Evolutionary conservation across 2,329 filamentous ascomycete species (phyloP), one percentile per base, ranked within the genome.

Genomic region (Monosporascus sp.): DNA sequence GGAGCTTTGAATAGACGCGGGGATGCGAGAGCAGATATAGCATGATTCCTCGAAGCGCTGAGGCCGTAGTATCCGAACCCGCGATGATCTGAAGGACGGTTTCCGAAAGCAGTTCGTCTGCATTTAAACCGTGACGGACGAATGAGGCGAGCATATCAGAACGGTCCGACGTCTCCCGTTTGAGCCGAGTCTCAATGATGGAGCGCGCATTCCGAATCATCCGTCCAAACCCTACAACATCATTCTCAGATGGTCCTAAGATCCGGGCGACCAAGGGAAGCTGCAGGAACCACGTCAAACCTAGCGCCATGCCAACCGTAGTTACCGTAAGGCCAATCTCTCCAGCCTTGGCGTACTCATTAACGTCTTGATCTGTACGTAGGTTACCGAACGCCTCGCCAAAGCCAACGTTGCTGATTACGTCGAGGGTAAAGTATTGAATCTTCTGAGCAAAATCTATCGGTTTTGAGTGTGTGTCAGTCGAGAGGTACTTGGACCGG

Each of bases 31-130:
- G 70, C 44, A 81, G 61, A 59, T 75, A 75, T 26, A 78, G 72
- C 31, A 80, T 49, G 7, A 70, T 75, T 26, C 73, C 68, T 0
- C 75, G 72, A 1, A 84, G 68, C 0, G 74, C 75, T 0, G 73
- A 77, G 0, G 79, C 76, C 0, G 78, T 79, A 1, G 80, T 83
- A 56, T 85, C 81, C 0, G 79, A 79, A 1, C 81, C 82, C 0
- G 80, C 81, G 2, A 77, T 70, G 52, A 73, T 69, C 35, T 73
- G 65, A 0, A 73, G 61, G 1, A 69, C 66, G 28, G 70, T 64
- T 46, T 74, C 70, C 7, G 67, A 58, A 58, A 66, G 8, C 6
- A 70, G 53, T 14, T 68, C 61, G 7, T 60, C 54, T 7, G 58
- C 63, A 1, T 2, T 28, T 5, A 70, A 17, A 0, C 65, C 65